Evolutionary conservation across 2,329 filamentous ascomycete species (phyloP).

Genomic region (Xylaria multiplex): DNA sequence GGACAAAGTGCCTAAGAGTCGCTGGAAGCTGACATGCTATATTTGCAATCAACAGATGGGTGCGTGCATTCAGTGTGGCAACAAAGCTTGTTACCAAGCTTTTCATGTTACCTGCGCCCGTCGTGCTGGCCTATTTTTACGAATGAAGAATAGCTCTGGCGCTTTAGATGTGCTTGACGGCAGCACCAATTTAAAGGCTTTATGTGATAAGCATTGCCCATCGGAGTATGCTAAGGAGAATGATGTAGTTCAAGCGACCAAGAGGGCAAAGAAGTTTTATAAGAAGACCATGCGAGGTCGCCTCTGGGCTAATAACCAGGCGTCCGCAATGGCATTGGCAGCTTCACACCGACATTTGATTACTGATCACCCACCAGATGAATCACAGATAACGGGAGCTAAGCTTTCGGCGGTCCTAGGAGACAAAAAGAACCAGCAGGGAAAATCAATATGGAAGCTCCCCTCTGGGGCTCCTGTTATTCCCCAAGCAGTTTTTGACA

Average conservation of each 20-base stretch:
- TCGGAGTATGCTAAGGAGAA: slow-evolving; percentile 89
- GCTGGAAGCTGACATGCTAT: slow-evolving; percentile 95
- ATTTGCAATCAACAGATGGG: slow-evolving; percentile 98
- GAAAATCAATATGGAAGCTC: slow-evolving; percentile 85
- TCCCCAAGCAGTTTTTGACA: slow-evolving; percentile 85
- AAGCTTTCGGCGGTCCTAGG: slow-evolving; percentile 80
- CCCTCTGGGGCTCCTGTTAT: slow-evolving; percentile 96
- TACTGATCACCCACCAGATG: slow-evolving; percentile 78
- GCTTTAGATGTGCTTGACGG: slow-evolving; percentile 80
- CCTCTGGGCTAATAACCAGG: slow-evolving; percentile 91
- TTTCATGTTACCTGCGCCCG: slow-evolving; percentile 98
- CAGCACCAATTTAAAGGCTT: slow-evolving; percentile 86
- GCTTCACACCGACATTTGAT: slow-evolving; percentile 72
- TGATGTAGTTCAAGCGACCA: slow-evolving; percentile 80
- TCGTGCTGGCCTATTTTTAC: slow-evolving; percentile 85
- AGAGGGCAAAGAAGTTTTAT: slow-evolving; percentile 88
- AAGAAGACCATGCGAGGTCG: slow-evolving; percentile 87
- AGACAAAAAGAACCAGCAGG: slow-evolving; percentile 75
- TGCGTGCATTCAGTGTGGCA: slow-evolving; percentile 96
- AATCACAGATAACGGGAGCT: slow-evolving; percentile 83
- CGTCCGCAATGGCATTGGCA: slow-evolving; percentile 82
- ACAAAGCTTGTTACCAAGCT: slow-evolving; percentile 95
- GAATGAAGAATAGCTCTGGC: slow-evolving; percentile 94
- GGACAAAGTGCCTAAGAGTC: slow-evolving; percentile 92
- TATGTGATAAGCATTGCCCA: slow-evolving; percentile 95